These are phyloP conservation scores for Mycena galopus DNA, from an alignment of 768 basidiomycete genomes.

Conservation along the genomic window DNA sequence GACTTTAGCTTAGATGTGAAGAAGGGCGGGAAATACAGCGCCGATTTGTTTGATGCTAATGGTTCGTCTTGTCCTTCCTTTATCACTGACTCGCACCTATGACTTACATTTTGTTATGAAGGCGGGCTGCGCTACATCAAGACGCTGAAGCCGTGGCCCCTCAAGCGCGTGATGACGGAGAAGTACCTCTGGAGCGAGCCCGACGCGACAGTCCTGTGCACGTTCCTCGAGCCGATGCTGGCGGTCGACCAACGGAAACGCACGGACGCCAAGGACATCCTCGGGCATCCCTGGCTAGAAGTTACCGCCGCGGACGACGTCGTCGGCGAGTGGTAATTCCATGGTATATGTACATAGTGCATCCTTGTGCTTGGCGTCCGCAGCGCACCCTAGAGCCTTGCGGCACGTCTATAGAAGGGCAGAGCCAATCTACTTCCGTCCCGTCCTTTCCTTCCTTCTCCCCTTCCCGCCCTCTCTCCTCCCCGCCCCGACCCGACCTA, in stretches of 20 bases:
- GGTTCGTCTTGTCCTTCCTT: constrained; percentile 50
- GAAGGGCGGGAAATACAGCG: constrained; percentile 86
- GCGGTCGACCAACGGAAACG: constrained; percentile 76
- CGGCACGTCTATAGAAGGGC: not conserved
- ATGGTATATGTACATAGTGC: too few relatives aligned
- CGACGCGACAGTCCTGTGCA: constrained; percentile 71
- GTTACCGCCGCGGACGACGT: constrained; percentile 55
- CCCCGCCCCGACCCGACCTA: not conserved
- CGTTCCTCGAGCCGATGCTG: constrained; percentile 84
- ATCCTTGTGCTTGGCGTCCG: not conserved
- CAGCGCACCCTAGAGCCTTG: constrained; percentile 29
- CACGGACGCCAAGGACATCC: constrained; percentile 78
- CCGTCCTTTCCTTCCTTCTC: not conserved
- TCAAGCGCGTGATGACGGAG: constrained; percentile 88
- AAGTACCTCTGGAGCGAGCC: constrained; percentile 81
- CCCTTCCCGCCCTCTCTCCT: not conserved
- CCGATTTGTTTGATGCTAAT: constrained; percentile 85
- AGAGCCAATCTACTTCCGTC: not conserved
- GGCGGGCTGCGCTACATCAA: constrained; percentile 81
- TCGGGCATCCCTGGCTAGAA: constrained; percentile 81
- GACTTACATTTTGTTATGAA: constrained; percentile 35
- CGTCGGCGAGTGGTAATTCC: constrained; percentile 63
- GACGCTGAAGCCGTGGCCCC: constrained; percentile 83
- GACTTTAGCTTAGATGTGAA: constrained; percentile 81
- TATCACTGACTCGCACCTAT: constrained; percentile 36